Evolutionary conservation across 129 eudicot species (phyloP).

Genomic region (Flaveria sonorensis): DNA sequence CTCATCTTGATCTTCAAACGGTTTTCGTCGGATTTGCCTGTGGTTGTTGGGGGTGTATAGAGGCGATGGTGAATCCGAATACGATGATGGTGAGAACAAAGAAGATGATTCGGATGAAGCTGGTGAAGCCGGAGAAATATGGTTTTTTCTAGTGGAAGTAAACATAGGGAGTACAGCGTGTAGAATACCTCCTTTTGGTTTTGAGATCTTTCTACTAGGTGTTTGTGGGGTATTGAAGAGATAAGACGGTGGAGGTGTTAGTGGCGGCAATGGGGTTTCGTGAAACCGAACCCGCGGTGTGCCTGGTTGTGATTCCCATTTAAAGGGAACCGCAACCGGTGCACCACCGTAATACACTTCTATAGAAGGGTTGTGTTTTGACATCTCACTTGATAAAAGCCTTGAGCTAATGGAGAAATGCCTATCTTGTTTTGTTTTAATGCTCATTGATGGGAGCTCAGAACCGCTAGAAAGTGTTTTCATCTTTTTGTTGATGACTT

Average conservation of each 20-base stretch:
- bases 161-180: constrained; percentile 40
- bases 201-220: constrained; percentile 38
- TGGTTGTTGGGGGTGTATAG: constrained; percentile 20
- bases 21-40: constrained; percentile 23
- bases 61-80: constrained; percentile 47
- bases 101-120: constrained; percentile 37
- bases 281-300: constrained; percentile 45
- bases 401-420: constrained; percentile 27
- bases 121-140: constrained; percentile 38
- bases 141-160: constrained; percentile 30
- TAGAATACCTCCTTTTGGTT: constrained; percentile 37
- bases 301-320: constrained; percentile 72
- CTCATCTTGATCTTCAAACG: constrained; percentile 36
- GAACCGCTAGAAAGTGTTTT: constrained; percentile 27
- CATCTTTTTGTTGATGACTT: constrained; percentile 18
- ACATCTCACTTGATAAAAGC: constrained; percentile 20
- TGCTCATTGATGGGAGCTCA: constrained; percentile 35
- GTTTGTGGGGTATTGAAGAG: constrained; percentile 39
- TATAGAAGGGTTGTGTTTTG: constrained; percentile 27
- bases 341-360: constrained; percentile 54
- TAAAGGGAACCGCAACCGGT: constrained; percentile 50
- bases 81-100: constrained; percentile 35
- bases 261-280: constrained; percentile 55
- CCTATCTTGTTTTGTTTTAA: constrained; percentile 32
- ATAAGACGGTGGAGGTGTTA: constrained; percentile 61